Percentiles rank a stretch among this genome's conserved stretches.
These are phyloP conservation scores for Clarireedia hainanense DNA, from an alignment of 2,329 filamentous ascomycete genomes.

Conservation along the genomic window DNA sequence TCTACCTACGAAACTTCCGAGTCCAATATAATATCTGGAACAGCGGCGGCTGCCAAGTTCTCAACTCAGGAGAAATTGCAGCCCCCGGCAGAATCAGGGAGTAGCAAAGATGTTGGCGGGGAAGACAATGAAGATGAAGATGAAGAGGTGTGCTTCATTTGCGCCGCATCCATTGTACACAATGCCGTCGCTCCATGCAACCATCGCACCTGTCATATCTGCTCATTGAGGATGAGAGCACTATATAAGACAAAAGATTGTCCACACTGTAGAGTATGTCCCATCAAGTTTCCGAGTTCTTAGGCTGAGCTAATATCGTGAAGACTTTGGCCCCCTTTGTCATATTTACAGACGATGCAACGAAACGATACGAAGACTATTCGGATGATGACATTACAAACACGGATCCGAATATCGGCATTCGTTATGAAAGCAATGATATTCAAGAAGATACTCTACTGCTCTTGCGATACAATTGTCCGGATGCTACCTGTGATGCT, in stretches of 20 bases:
- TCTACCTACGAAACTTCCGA: constrained; percentile 1
- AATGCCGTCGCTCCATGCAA: constrained; percentile 89
- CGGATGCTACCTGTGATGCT: constrained; percentile 74
- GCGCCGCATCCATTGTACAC: constrained; percentile 82
- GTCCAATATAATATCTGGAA: background rate
- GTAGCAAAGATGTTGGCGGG: background rate
- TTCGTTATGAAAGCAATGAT: constrained; percentile 80
- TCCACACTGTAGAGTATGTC: constrained; percentile 81
- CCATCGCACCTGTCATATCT: constrained; percentile 95
- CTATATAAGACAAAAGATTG: constrained; percentile 96
- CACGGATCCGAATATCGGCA: constrained; percentile 78
- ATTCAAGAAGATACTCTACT: constrained; percentile 88
- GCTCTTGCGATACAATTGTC: constrained; percentile 89
- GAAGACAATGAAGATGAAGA: constrained; percentile 42
- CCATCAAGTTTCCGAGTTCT: background rate
- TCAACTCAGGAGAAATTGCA: background rate
- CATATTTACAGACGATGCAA: constrained; percentile 80
- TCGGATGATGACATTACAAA: constrained; percentile 62
- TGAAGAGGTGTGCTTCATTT: constrained; percentile 92
- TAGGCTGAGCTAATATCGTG: constrained; percentile 33
- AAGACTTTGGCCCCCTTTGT: constrained; percentile 69
- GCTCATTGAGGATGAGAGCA: constrained; percentile 80
- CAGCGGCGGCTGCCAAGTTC: background rate
- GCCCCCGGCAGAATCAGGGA: background rate
- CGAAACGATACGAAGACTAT: constrained; percentile 84